A percentile compares a stretch with the other conserved stretches of the same genome.
Evolutionary conservation across 1,139 yeast species (phyloP).

Genomic region (Pichia sp.): DNA sequence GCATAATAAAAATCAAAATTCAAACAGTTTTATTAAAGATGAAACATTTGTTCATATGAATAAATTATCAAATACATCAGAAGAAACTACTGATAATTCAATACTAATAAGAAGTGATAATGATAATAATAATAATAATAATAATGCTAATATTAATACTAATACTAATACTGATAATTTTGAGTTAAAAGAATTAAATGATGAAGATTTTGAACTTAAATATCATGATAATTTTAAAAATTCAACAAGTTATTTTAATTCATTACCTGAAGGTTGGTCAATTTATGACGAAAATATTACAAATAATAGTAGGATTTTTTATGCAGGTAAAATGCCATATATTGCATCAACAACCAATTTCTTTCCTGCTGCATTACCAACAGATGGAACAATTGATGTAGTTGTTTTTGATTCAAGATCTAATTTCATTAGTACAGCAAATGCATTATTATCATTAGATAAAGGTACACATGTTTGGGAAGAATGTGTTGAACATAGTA

Average conservation of each 20-base stretch:
- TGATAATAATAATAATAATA: no score
- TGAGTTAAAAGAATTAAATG: conserved; percentile 20
- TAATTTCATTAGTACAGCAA: conserved; percentile 49
- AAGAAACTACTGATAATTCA: no score
- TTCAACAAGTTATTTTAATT: conserved; percentile 2
- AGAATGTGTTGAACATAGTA: conserved; percentile 64
- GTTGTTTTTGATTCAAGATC: conserved; percentile 61
- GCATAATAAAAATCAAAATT: background rate
- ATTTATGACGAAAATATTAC: conserved; percentile 43
- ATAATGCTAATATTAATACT: no score
- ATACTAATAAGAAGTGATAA: no score
- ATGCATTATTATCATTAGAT: conserved; percentile 59
- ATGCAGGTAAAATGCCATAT: conserved; percentile 91
- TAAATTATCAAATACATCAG: no score
- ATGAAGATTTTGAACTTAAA: conserved; percentile 33
- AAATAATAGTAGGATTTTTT: conserved; percentile 60
- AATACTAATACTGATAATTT: no score
- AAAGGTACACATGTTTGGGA: conserved; percentile 70
- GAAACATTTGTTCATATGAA: no score
- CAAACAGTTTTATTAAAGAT: no score
- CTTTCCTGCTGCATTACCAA: conserved; percentile 89
- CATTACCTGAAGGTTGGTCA: conserved; percentile 49
- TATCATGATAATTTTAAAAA: conserved; percentile 31
- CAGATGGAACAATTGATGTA: conserved; percentile 83
- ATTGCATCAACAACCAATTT: conserved; percentile 75